These are phyloP conservation scores for Lactarius psammicola DNA, from an alignment of 768 basidiomycete genomes.

Conservation along the genomic window DNA sequence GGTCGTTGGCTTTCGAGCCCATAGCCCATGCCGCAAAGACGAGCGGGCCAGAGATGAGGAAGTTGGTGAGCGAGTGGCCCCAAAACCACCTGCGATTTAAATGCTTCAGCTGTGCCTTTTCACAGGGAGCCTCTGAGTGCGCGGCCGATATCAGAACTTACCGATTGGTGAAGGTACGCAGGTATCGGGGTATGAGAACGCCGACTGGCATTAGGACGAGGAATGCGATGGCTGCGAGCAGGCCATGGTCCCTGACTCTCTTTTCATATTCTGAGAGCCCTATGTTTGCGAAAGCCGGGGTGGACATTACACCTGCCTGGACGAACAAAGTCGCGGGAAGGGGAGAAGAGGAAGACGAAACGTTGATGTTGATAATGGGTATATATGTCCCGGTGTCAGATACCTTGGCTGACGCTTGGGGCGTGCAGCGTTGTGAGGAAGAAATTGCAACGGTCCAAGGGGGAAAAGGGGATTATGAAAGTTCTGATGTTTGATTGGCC, in stretches of 20 bases:
- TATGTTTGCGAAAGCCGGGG: background rate
- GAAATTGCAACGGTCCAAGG: too few species aligned
- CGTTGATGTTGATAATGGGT: too few species aligned
- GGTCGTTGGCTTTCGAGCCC: slow-evolving; percentile 31
- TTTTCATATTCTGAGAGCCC: slow-evolving; percentile 16
- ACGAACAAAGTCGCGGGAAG: too few species aligned
- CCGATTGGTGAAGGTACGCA: slow-evolving; percentile 23
- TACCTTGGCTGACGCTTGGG: too few species aligned
- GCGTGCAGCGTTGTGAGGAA: too few species aligned
- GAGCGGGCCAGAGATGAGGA: slow-evolving; percentile 47
- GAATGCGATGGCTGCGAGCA: slow-evolving; percentile 14
- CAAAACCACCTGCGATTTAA: slow-evolving; percentile 16
- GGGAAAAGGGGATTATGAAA: too few species aligned
- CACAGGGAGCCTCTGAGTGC: background rate
- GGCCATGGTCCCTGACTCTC: slow-evolving; percentile 15
- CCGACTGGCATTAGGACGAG: slow-evolving; percentile 13
- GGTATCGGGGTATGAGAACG: slow-evolving; percentile 15
- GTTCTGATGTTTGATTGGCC: too few species aligned
- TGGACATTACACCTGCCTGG: background rate
- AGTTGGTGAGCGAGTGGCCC: slow-evolving; percentile 15
- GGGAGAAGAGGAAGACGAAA: too few species aligned
- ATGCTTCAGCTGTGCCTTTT: background rate
- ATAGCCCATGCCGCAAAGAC: slow-evolving; percentile 50
- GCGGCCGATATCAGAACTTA: background rate
- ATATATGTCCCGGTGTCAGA: too few species aligned